Percentiles rank a stretch among this genome's conserved stretches.
These are phyloP conservation scores for Sugiyamaella grinbergsii DNA, from an alignment of 1,139 yeast species.

Conservation along the genomic window DNA sequence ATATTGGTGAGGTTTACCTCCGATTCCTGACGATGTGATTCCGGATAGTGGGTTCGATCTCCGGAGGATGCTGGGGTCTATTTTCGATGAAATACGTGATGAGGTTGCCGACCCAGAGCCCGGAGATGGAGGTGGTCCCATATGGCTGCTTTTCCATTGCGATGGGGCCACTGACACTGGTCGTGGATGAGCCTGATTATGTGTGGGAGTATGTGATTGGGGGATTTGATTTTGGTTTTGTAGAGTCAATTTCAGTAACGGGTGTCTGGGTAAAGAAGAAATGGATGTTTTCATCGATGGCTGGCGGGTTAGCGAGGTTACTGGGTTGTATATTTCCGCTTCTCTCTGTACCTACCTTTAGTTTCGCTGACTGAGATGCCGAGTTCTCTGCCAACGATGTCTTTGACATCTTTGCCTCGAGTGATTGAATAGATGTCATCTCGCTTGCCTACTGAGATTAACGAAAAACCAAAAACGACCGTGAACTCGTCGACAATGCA, in stretches of 20 bases:
- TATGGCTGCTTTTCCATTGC: slow-evolving; percentile 33
- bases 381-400: slow-evolving; percentile 35
- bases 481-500: no score
- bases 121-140: slow-evolving; percentile 30
- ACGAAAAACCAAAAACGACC: neutral
- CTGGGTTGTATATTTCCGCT: slow-evolving; percentile 12
- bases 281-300: slow-evolving; percentile 14
- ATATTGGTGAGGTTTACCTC: slow-evolving; percentile 35
- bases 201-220: slow-evolving; percentile 21
- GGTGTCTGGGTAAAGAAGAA: slow-evolving; percentile 30
- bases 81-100: slow-evolving; percentile 12
- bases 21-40: slow-evolving; percentile 27
- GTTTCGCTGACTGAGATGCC: slow-evolving; percentile 25
- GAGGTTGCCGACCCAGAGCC: slow-evolving; percentile 19
- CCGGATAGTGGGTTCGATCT: slow-evolving; percentile 37
- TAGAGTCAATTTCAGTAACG: slow-evolving; percentile 37
- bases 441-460: no score
- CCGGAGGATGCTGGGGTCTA: slow-evolving; percentile 32
- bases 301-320: no score
- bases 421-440: slow-evolving; percentile 17
- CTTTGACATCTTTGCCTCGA: slow-evolving; percentile 33
- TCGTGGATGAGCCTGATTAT: slow-evolving; percentile 24
- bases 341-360: slow-evolving; percentile 17
- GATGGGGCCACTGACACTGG: slow-evolving; percentile 31
- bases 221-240: slow-evolving; percentile 36